Evolutionary conservation across 2,329 filamentous ascomycete species (phyloP), one percentile per base, ranked within the genome.

Genomic region (Microdochium bolleyi): DNA sequence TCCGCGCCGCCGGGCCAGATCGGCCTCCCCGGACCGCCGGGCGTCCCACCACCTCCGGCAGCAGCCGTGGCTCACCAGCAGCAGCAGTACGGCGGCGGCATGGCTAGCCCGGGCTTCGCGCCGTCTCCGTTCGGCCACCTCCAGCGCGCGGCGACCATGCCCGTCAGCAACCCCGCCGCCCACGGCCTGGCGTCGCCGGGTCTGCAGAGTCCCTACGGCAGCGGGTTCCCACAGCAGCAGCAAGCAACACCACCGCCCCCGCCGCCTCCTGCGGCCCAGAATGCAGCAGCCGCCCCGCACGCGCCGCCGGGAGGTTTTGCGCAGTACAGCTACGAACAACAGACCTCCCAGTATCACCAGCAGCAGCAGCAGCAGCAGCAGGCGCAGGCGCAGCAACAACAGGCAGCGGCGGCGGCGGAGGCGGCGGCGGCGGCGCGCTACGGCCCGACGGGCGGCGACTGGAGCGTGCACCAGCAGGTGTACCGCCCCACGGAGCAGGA

Each of bases 401-500:
- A 60, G 46, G 59, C 55, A 11, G 56, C 58, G n/a, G n/a, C n/a
- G n/a, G n/a, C n/a, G n/a, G n/a, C n/a, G n/a, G n/a, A n/a, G n/a
- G n/a, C n/a, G 27, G 27, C 27, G 16, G 11, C 34, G 16, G 7
- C 3, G n/a, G 7, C 7, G 11, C 34, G 7, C 16, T 22, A 46
- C 19, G 41, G 41, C 22, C 41, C 41, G 2, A 46, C 41, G 2
- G 55, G 49, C 3, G 24, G 57, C 16, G 78, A 82, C 50, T 88
- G 85, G 54, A 66, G 69, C 8, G 69, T 89, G 44, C 88, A 91
- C 61, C 78, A 83, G 61, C 86, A 89, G 66, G 69, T 83, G 19
- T 91, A 90, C 63, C 70, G 82, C 52, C 88, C 87, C 1, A 85
- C 82, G 4, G 83, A 87, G 65, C 69, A 70, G 4, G 86, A 89